Percentiles rank a stretch among this genome's conserved stretches.
These are phyloP conservation scores for Murraya paniculata DNA, from an alignment of 345 rosid genomes.

Conservation along the genomic window DNA sequence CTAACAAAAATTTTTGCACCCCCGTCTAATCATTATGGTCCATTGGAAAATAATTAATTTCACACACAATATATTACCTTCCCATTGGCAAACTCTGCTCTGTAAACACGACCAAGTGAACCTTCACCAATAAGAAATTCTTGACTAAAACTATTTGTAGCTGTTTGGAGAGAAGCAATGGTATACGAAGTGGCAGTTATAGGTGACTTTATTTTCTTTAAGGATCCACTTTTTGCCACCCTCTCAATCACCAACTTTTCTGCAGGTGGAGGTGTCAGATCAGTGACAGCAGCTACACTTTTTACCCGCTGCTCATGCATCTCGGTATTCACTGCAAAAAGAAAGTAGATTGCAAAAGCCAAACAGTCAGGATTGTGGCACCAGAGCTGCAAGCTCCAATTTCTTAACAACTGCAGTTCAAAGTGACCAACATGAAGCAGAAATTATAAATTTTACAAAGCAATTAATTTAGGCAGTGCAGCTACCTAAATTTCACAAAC, in stretches of 20 bases:
- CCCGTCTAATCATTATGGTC: background rate
- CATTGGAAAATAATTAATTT: background rate
- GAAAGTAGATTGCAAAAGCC: background rate
- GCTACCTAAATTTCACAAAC: background rate
- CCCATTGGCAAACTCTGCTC: slow-evolving; percentile 80
- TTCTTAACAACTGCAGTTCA: background rate
- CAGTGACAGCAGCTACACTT: slow-evolving; percentile 63
- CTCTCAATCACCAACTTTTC: slow-evolving; percentile 66
- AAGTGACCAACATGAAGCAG: slow-evolving; percentile 3
- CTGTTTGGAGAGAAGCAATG: slow-evolving; percentile 82
- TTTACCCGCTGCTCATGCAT: slow-evolving; percentile 67
- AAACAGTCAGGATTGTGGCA: background rate
- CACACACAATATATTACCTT: slow-evolving; percentile 48
- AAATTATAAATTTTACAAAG: background rate
- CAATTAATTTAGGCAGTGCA: background rate
- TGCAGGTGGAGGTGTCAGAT: slow-evolving; percentile 67
- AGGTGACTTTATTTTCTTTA: slow-evolving; percentile 69
- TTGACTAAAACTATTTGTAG: slow-evolving; percentile 93
- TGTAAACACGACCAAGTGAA: slow-evolving; percentile 95
- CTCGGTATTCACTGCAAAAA: slow-evolving; percentile 40
- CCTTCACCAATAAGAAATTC: slow-evolving; percentile 95
- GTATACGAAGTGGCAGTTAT: slow-evolving; percentile 75
- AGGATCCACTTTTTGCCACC: slow-evolving; percentile 63
- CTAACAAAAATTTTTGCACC: background rate
- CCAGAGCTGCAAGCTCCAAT: slow-evolving; percentile 12